Percentiles rank a stretch among this genome's conserved stretches.
phyloP scores from a whole-genome alignment of 257 asterid species.

The Lycium ferocissimum region DNA sequence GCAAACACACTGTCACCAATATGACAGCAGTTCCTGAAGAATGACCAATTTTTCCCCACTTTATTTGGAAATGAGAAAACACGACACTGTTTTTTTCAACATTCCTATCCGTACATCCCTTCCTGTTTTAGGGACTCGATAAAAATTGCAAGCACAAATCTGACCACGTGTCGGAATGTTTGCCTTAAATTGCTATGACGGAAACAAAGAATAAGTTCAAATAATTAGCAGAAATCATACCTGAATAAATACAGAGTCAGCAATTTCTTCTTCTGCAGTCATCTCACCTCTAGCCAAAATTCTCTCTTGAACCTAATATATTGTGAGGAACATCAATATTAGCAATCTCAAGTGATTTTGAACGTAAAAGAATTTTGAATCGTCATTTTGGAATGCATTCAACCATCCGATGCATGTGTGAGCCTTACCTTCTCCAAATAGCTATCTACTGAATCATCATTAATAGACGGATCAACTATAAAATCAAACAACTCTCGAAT shows the following conservation, averaged over 20 bases:
- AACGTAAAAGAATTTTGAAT: constrained; percentile 1
- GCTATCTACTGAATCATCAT: constrained; percentile 78
- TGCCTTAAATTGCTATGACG: not conserved
- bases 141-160: not conserved
- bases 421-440: constrained; percentile 82
- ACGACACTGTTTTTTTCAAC: not conserved
- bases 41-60: not conserved
- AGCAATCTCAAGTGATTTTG: constrained; percentile 9
- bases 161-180: not conserved
- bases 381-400: not conserved
- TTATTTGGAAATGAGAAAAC: not conserved
- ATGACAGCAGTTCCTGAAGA: not conserved
- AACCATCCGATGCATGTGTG: not conserved
- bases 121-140: not conserved
- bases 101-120: not conserved
- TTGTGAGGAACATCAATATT: not conserved
- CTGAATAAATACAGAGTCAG: constrained; percentile 89
- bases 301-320: constrained; percentile 71
- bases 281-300: constrained; percentile 81
- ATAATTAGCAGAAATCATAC: constrained; percentile 37
- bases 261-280: constrained; percentile 93
- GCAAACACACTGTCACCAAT: not conserved
- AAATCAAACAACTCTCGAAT: constrained; percentile 87
- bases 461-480: constrained; percentile 82
- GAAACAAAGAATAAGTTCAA: not conserved